phyloP scores from a whole-genome alignment of 140 eudicot genomes.

The Anethum foeniculum region DNA sequence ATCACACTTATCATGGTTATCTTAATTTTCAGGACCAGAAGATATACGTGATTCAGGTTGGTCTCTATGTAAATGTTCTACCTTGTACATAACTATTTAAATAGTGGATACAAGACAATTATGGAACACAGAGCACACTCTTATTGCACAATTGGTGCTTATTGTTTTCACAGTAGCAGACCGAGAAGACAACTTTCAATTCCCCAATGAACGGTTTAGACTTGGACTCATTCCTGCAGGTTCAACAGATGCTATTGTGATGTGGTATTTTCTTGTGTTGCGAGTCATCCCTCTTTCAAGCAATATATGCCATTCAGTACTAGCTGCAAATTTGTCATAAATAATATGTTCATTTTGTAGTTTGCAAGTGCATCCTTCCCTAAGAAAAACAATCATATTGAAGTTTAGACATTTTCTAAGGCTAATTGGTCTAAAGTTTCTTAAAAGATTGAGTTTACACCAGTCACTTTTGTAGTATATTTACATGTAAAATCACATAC shows the following conservation, averaged over 20 bases:
- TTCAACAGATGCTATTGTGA: constrained; percentile 94
- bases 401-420: neutral
- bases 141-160: neutral
- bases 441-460: neutral
- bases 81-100: neutral
- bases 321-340: neutral
- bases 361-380: neutral
- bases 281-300: constrained; percentile 1
- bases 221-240: constrained; percentile 95
- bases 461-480: neutral
- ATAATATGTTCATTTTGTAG: neutral
- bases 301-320: neutral
- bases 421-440: neutral
- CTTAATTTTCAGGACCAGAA: constrained; percentile 25
- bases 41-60: constrained; percentile 26
- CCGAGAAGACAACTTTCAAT: constrained; percentile 42
- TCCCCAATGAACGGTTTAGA: constrained; percentile 73
- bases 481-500: neutral
- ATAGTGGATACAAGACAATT: neutral
- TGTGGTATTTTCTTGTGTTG: constrained; percentile 55
- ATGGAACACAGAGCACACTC: neutral
- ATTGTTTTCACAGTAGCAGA: constrained; percentile 35
- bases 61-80: neutral
- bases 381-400: neutral
- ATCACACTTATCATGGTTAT: constrained; percentile 16